These are phyloP conservation scores for Sindora glabra DNA, from an alignment of 306 rosid genomes.

Conservation along the genomic window DNA sequence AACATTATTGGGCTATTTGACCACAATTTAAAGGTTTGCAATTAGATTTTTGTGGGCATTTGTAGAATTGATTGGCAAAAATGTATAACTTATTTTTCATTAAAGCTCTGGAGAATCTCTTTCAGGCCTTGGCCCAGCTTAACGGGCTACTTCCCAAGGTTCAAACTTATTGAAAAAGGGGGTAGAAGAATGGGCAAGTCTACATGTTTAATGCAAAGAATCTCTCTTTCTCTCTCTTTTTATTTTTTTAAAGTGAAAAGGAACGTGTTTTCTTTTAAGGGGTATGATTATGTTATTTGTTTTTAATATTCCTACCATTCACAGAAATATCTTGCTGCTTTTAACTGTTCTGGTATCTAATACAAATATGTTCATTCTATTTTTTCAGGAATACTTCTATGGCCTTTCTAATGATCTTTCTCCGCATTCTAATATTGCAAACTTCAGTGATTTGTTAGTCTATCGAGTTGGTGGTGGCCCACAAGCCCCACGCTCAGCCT, in stretches of 20 bases:
- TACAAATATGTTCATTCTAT: conserved; percentile 4
- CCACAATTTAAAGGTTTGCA: neutral
- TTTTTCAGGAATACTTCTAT: conserved; percentile 85
- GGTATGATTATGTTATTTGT: neutral
- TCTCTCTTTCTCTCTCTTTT: neutral
- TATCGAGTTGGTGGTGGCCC: conserved; percentile 96
- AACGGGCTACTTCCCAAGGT: neutral
- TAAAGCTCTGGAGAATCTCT: neutral
- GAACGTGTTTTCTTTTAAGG: neutral
- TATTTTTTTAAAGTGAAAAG: neutral
- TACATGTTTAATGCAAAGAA: neutral
- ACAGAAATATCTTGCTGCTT: neutral
- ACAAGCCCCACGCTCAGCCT: conserved; percentile 93
- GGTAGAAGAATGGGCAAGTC: neutral
- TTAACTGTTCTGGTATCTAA: conserved; percentile 7
- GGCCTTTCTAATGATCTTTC: conserved; percentile 89
- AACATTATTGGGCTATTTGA: neutral
- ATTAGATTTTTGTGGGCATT: neutral
- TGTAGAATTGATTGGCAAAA: neutral
- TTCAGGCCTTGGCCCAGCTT: neutral
- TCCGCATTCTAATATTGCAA: conserved; percentile 83
- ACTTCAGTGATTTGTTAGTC: conserved; percentile 62
- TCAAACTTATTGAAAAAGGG: neutral
- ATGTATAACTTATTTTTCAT: neutral
- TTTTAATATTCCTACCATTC: neutral